Conservation (phyloP, 2,329 filamentous ascomycete species). For the Fusarium phyllophilum region DNA sequence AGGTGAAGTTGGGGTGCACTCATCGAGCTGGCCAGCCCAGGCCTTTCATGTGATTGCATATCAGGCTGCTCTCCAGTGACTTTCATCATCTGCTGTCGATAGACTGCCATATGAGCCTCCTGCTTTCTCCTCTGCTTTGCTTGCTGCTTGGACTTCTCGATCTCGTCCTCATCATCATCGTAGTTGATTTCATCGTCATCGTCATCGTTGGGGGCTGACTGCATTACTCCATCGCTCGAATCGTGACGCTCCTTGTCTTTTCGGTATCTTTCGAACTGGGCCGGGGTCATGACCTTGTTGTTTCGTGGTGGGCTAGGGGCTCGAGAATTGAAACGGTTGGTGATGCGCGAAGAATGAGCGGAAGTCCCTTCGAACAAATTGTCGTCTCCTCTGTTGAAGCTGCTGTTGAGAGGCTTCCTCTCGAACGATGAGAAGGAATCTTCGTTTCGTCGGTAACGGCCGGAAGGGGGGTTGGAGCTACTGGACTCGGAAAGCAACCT, state of each 20-base stretch:
- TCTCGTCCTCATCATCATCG: constrained; percentile 81
- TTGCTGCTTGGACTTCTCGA: constrained; percentile 77
- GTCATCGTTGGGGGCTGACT: constrained; percentile 63
- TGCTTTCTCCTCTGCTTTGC: constrained; percentile 85
- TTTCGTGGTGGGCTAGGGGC: constrained; percentile 59
- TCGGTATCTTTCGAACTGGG: constrained; percentile 84
- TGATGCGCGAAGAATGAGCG: constrained; percentile 50
- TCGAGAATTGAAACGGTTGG: constrained; percentile 50
- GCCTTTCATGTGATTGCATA: constrained; percentile 57
- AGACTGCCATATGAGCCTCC: constrained; percentile 88
- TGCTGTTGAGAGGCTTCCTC: constrained; percentile 43
- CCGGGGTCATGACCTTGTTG: constrained; percentile 89
- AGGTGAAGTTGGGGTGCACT: constrained; percentile 70
- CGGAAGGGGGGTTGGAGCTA: constrained; percentile 26
- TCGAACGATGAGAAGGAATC: constrained; percentile 51
- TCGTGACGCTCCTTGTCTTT: constrained; percentile 75
- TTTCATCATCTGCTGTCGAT: constrained; percentile 97
- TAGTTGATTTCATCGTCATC: constrained; percentile 73
- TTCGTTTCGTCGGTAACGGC: constrained; percentile 54
- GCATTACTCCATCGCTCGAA: constrained; percentile 54
- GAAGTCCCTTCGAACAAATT: constrained; percentile 65
- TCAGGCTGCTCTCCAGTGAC: constrained; percentile 76
- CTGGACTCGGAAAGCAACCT: constrained; percentile 54
- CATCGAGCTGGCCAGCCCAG: constrained; percentile 65
- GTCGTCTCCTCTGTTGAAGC: constrained; percentile 60